Evolutionary conservation across 2,329 filamentous ascomycete genomes (phyloP).

Genomic region (Sordariomycetes sp.): DNA sequence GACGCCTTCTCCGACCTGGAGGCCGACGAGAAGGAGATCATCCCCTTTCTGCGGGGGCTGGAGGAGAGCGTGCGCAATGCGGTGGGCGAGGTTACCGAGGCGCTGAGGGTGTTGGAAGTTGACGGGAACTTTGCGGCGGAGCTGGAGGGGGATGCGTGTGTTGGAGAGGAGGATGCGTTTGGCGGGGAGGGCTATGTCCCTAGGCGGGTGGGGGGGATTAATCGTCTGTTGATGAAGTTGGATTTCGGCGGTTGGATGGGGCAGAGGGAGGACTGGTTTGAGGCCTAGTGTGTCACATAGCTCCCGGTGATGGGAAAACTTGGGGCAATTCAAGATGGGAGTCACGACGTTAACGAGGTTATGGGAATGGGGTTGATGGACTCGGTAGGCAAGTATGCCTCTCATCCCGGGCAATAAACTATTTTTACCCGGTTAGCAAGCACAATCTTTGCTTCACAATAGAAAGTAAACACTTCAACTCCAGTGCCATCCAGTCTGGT

Average conservation of each 20-base stretch:
- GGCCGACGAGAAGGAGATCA: slow-evolving; percentile 61
- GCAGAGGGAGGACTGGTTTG: neutral
- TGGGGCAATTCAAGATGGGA: neutral
- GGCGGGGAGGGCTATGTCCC: slow-evolving; percentile 47
- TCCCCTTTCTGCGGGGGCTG: slow-evolving; percentile 51
- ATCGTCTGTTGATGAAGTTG: slow-evolving; percentile 83
- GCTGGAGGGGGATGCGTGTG: slow-evolving; percentile 22
- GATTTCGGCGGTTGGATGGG: slow-evolving; percentile 56
- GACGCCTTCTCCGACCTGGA: slow-evolving; percentile 63
- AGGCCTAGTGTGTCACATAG: neutral
- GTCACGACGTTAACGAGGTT: neutral
- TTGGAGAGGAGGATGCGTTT: slow-evolving; percentile 22
- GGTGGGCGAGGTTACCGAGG: slow-evolving; percentile 56
- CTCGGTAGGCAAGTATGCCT: neutral
- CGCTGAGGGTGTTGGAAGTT: slow-evolving; percentile 33
- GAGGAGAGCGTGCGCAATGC: slow-evolving; percentile 55
- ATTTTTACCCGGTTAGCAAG: too few relatives aligned
- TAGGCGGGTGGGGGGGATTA: slow-evolving; percentile 65
- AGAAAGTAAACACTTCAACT: too few relatives aligned
- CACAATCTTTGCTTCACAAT: too few relatives aligned
- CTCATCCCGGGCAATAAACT: neutral
- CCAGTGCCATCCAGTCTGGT: too few relatives aligned
- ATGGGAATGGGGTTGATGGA: neutral
- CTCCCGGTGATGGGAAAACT: too few relatives aligned
- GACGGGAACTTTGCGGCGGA: slow-evolving; percentile 32